phyloP scores from a whole-genome alignment of 345 rosid genomes.

The Psidium friedrichsthalianum region DNA sequence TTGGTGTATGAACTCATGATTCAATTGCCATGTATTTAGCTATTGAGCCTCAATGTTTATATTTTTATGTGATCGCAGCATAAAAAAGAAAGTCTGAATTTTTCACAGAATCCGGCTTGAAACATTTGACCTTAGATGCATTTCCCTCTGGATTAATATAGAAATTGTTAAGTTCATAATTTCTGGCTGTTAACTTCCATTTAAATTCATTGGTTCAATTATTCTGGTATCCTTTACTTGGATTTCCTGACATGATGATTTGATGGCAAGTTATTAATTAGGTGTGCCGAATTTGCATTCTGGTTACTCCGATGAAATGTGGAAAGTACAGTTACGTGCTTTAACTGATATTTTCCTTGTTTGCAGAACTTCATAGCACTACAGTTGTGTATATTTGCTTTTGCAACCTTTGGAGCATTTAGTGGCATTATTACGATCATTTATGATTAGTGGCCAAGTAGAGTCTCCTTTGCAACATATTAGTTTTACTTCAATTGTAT shows the following conservation, averaged over 20 bases:
- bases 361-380: background rate
- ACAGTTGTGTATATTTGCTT: background rate
- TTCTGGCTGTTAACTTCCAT: background rate
- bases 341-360: background rate
- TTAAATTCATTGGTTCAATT: background rate
- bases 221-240: background rate
- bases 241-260: background rate
- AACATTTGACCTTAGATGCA: too few relatives aligned
- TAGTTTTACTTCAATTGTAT: background rate
- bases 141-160: background rate
- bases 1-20: background rate
- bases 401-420: background rate
- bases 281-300: background rate
- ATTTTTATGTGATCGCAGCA: background rate
- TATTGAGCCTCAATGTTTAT: background rate
- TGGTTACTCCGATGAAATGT: background rate
- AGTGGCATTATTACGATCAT: background rate
- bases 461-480: background rate
- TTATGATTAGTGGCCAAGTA: background rate
- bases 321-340: background rate
- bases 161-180: background rate
- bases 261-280: background rate
- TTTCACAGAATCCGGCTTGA: too few relatives aligned
- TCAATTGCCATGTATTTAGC: background rate
- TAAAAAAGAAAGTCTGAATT: background rate